Percentiles rank a stretch among this genome's conserved stretches.
These are phyloP conservation scores for Backusella psychrophila DNA, from an alignment of 192 early-diverging fungal genomes.

Conservation along the genomic window DNA sequence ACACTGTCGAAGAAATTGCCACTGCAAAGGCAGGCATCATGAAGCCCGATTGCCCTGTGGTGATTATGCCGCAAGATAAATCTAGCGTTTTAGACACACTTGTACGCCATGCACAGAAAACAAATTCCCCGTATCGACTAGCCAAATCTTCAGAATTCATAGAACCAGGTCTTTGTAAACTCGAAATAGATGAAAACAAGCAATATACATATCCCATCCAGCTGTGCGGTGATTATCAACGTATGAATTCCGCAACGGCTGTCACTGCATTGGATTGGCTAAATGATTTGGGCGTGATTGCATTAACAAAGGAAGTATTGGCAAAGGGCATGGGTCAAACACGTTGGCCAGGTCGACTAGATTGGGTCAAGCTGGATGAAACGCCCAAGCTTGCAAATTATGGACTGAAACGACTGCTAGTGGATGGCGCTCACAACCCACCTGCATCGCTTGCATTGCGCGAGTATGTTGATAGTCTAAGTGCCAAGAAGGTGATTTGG, in stretches of 20 bases:
- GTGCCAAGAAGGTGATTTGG: conserved; percentile 57
- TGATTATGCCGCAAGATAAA: conserved; percentile 57
- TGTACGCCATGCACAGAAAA: conserved; percentile 22
- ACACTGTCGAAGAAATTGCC: conserved; percentile 66
- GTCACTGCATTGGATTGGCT: conserved; percentile 53
- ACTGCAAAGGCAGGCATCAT: conserved; percentile 81
- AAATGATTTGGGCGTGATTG: background rate
- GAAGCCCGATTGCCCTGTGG: conserved; percentile 39
- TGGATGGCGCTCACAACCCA: conserved; percentile 92
- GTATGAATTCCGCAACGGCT: conserved; percentile 75
- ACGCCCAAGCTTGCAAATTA: conserved; percentile 7
- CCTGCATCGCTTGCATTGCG: conserved; percentile 66
- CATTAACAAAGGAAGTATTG: conserved; percentile 41
- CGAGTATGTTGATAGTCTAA: conserved; percentile 56
- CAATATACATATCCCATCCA: conserved; percentile 46
- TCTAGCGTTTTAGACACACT: conserved; percentile 37
- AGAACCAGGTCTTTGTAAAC: background rate
- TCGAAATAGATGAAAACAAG: background rate
- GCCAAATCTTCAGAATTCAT: background rate
- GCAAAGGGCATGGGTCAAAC: conserved; percentile 63
- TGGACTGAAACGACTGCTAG: conserved; percentile 53
- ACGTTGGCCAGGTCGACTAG: conserved; percentile 83
- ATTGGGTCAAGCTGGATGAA: conserved; percentile 45
- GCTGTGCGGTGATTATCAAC: conserved; percentile 77
- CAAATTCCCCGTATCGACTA: background rate